Evolutionary conservation across 257 asterid genomes (phyloP).

Genomic region (Solanum rostratum): DNA sequence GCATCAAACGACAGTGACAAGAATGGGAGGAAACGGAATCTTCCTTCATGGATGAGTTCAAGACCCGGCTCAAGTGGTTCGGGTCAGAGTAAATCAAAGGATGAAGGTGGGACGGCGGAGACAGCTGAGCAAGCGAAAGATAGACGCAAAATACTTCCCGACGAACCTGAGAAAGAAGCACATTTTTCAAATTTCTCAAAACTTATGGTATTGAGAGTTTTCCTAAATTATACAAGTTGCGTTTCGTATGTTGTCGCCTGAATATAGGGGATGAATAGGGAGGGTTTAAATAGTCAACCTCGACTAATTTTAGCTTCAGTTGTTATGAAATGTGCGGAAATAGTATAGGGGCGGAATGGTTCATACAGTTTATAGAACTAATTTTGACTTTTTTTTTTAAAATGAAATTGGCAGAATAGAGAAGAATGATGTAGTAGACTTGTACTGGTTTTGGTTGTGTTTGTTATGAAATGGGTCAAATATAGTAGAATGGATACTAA

Average conservation of each 20-base stretch:
- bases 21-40: constrained; percentile 47
- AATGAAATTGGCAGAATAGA: background rate
- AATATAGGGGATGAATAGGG: background rate
- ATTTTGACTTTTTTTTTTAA: background rate
- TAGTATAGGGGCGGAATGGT: background rate
- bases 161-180: constrained; percentile 11
- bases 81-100: background rate
- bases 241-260: background rate
- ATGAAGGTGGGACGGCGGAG: background rate
- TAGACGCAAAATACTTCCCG: background rate
- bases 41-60: constrained; percentile 91
- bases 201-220: constrained; percentile 38
- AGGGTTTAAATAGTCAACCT: background rate
- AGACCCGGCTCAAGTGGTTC: constrained; percentile 23
- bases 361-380: background rate
- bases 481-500: background rate
- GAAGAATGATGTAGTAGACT: background rate
- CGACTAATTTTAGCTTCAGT: background rate
- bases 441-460: background rate
- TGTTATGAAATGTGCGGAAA: background rate
- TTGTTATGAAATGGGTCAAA: background rate
- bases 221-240: background rate
- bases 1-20: background rate
- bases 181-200: constrained; percentile 31
- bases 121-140: constrained; percentile 11